These are phyloP conservation scores for Daldinia grandis DNA, from an alignment of 495 filamentous ascomycete genomes.

Conservation along the genomic window DNA sequence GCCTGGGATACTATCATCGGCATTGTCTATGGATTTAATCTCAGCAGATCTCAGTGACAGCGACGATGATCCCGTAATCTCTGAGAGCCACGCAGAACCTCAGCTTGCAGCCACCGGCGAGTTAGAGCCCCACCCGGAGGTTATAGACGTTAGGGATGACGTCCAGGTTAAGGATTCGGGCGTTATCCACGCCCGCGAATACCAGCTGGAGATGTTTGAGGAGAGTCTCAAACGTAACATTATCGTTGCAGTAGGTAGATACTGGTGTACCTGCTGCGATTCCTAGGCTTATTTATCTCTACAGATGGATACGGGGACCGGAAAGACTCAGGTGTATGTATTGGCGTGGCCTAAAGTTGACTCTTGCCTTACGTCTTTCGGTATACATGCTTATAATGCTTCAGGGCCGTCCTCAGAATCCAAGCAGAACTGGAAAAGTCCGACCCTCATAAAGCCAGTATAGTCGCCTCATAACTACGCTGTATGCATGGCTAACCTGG, in stretches of 20 bases:
- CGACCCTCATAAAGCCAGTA: constrained; percentile 65
- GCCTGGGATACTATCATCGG: background rate
- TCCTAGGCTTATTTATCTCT: constrained; percentile 6
- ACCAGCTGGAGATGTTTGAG: constrained; percentile 92
- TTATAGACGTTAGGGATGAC: background rate
- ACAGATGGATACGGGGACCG: constrained; percentile 93
- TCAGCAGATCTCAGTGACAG: constrained; percentile 12
- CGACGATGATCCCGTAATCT: constrained; percentile 2
- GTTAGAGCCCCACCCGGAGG: background rate
- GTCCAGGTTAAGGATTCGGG: constrained; percentile 13
- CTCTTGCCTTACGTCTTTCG: background rate
- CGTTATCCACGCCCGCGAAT: constrained; percentile 66
- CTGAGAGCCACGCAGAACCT: constrained; percentile 6
- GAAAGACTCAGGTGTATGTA: constrained; percentile 89
- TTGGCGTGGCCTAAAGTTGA: background rate
- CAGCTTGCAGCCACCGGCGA: background rate
- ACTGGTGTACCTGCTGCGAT: background rate
- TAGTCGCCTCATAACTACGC: background rate
- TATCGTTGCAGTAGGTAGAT: constrained; percentile 75
- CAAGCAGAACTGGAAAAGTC: constrained; percentile 73
- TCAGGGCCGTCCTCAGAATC: constrained; percentile 81
- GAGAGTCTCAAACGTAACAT: constrained; percentile 80
- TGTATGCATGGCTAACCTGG: constrained; percentile 33
- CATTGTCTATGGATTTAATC: background rate
- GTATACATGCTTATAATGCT: constrained; percentile 15